Conservation (phyloP, 176 grass and related monocot species). For the Bonia amplexicaulis region DNA sequence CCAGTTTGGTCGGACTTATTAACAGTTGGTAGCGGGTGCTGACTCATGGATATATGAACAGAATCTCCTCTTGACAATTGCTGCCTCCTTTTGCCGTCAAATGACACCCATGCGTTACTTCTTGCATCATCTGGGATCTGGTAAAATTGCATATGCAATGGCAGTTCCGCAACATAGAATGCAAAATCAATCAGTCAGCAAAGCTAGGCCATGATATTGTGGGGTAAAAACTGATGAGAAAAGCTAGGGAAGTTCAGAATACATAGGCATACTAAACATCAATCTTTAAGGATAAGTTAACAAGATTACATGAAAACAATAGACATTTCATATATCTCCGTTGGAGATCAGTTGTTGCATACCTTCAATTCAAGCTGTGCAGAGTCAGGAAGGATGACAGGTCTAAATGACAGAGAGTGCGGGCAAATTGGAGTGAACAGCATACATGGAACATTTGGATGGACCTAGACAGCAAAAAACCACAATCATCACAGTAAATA, state of each 20-base stretch:
- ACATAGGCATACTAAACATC: background rate
- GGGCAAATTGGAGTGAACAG: conserved; percentile 98
- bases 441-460: conserved; percentile 97
- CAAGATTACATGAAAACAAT: background rate
- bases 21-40: conserved; percentile 88
- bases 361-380: conserved; percentile 90
- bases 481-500: conserved; percentile 10
- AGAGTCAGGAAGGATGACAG: conserved; percentile 96
- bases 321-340: background rate
- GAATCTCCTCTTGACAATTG: conserved; percentile 90
- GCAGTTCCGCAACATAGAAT: background rate
- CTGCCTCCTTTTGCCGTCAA: conserved; percentile 89
- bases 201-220: background rate
- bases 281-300: background rate
- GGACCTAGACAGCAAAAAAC: conserved; percentile 60
- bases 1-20: conserved; percentile 96
- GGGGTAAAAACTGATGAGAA: background rate
- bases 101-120: conserved; percentile 90
- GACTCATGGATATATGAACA: conserved; percentile 80
- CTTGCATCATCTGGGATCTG: conserved; percentile 90
- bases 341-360: background rate
- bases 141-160: conserved; percentile 9
- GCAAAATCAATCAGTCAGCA: background rate
- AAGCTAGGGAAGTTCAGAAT: background rate
- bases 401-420: conserved; percentile 90